Base-by-base conservation (phyloP, 257 asterid genomes). In the Knoxia roxburghii region DNA sequence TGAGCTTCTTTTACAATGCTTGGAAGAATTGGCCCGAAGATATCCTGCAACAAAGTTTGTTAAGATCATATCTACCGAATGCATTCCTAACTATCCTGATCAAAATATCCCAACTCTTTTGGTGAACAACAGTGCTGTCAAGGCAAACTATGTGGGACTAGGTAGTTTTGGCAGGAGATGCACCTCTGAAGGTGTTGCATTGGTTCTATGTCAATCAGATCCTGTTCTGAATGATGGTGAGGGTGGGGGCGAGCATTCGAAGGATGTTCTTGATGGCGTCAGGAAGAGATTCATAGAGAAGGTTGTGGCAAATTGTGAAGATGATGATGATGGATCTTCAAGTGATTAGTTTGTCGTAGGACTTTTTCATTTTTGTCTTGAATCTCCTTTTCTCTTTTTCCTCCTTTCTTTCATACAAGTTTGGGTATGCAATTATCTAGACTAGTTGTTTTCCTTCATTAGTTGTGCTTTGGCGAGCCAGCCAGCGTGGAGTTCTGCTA, bases 31-130 rank as follows among this genome's bases (percentile, higher is more conserved):
- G 82, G 83, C 99, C 6, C 89, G 76, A 65, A 84, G 80, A 77
- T 88, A 94, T 77, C 88, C 95, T 2, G 92, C 85, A 23, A 90
- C 99, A 12, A 94, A 94, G 79, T 94, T 94, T 68, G 99, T 88
- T 65, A 94, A 84, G 75, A 88, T 90, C 58, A 81, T 94, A 77
- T 94, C 99, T 7, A 94, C 99, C 0, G 97, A 90, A 49, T 94
- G 96, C 83, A 94, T 94, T 75, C 97, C 96, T 60, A 94, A 94
- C 75, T 90, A 94, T 73, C 96, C 96, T 21, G 99, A 94, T 78
- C 83, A 77, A 55, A 90, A 90, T 77, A 93, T 94, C 57, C 99
- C 99, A 48, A 94, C 97, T 20, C 20, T 94, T 62, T 79, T 94
- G 77, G 96, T 90, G 67, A 90, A 94, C 82, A 80, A 88, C 54